Base-by-base conservation (phyloP, 2,329 filamentous ascomycete species). In the Diplodia corticola region DNA sequence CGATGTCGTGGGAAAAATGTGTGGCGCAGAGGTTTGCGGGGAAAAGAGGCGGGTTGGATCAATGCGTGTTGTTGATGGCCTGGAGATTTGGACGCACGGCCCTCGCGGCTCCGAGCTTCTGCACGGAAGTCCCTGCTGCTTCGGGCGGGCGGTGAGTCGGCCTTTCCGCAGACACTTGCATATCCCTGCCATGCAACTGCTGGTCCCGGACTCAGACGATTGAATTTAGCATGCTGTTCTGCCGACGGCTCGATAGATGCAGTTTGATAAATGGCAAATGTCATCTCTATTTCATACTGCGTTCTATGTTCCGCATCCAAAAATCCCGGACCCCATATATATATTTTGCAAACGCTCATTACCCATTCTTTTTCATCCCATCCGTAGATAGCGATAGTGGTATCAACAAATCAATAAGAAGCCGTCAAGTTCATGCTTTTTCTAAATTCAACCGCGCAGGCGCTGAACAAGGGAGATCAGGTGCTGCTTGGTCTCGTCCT, bases 401-500 rank as follows among this genome's bases (percentile, higher is more conserved):
- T 66, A 66, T 66, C 64, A 66, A 66, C 55, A 54, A 61, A 66
- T 54, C 57, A 66, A 50, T 22, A 59, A 63, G n/a, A 61, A 61
- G 46, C 40, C 64, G 51, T 66, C 49, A 63, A 63, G 26, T 50
- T 53, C 26, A 54, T 35, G 48, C 57, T 40, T 51, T 61, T 44
- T 44, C 24, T 26, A 46, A 13, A 6, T 57, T 59, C 50, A 67
- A 65, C 77, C 79, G 68, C 79, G 77, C 69, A 83, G 71, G 69
- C 81, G 84, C 71, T 81, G 77, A 60, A 91, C 88, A 63, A 90
- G 85, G 75, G 88, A 84, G 71, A 86, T 81, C 51, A 94, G 82
- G 73, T 89, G 83, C 69, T 83, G 80, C 67, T 90, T 86, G 10
- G 89, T 92, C 79, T 90, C 88, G 9, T 86, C 83, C 73, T 90